Conservation (phyloP, 2,329 filamentous ascomycete species). For the Ophiocordyceps polyrhachis-furcata region DNA sequence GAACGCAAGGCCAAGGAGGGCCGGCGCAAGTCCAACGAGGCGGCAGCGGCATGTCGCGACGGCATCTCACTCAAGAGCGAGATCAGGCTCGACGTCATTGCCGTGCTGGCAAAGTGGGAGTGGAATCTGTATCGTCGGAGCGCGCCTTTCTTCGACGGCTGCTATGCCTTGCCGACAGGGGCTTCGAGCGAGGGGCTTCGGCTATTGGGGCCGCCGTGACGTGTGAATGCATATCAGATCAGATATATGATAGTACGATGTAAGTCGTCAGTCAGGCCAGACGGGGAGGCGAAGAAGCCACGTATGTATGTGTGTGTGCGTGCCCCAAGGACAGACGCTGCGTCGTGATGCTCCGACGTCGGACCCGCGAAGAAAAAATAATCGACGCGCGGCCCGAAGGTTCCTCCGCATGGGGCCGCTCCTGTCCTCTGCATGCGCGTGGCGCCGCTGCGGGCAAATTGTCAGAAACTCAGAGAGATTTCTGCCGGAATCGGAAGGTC, state of each 20-base stretch:
- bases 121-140: neutral
- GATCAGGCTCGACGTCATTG: neutral
- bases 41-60: neutral
- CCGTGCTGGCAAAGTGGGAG: neutral
- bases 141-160: neutral
- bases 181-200: neutral
- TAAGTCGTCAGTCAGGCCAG: no score
- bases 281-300: neutral
- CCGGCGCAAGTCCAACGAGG: neutral
- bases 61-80: neutral
- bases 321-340: neutral
- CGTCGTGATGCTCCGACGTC: neutral
- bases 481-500: no score
- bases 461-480: no score
- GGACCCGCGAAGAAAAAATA: neutral
- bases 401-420: neutral
- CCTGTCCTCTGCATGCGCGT: neutral
- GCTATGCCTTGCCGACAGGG: neutral
- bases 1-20: neutral
- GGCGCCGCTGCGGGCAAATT: neutral
- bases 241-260: neutral
- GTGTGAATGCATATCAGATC: neutral
- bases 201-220: neutral
- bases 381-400: neutral
- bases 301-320: no score